Base-by-base conservation (phyloP, 2,329 filamentous ascomycete species). In the Basipetospora chlamydospora region DNA sequence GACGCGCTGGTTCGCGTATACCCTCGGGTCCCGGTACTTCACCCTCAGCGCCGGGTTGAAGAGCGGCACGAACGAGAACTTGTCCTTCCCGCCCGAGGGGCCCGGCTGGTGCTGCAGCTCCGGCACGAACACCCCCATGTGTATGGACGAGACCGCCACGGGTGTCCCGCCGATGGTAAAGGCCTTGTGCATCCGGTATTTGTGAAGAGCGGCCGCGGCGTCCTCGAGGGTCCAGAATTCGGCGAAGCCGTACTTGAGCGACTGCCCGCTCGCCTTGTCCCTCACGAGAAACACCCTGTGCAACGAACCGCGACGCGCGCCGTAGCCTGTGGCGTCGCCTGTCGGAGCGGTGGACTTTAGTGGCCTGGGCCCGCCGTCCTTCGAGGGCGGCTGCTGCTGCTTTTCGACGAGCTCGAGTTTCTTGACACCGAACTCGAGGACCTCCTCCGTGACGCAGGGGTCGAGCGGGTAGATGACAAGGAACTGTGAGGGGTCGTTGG, bases 41-140 rank as follows among this genome's bases (percentile, higher is more conserved):
- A 87, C 66, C 41, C 74, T 73, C 39, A 82, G 56, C 0, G 67
- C 61, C 2, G 76, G 66, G 46, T 86, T 86, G 44, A 73, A 74
- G 2, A 83, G 62, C 2, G 80, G 79, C 22, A 67, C 66, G 48
- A 88, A 87, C 0, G 77, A 80, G 50, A 77, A 76, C 31, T 59
- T 64, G 11, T 72, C 66, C n/a, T 64, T 70, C 13, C 68, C 67
- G 0, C 68, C 61, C 5, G 64, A 64, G 2, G 61, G 40, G n/a
- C n/a, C n/a, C n/a, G n/a, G n/a, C n/a, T n/a, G n/a, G 6, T 67
- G 64, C 35, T 77, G 70, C 33, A 80, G 64, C 29, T 81, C 77
- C 1, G 80, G 82, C 10, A 87, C 72, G 48, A 92, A 90, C 3
- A 90, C 82, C 5, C 83, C 83, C n/a, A 81, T 73, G 44, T 90